Evolutionary conservation across 169 alveolate species (phyloP).

Genomic region (Perkinsus chesapeaki): DNA sequence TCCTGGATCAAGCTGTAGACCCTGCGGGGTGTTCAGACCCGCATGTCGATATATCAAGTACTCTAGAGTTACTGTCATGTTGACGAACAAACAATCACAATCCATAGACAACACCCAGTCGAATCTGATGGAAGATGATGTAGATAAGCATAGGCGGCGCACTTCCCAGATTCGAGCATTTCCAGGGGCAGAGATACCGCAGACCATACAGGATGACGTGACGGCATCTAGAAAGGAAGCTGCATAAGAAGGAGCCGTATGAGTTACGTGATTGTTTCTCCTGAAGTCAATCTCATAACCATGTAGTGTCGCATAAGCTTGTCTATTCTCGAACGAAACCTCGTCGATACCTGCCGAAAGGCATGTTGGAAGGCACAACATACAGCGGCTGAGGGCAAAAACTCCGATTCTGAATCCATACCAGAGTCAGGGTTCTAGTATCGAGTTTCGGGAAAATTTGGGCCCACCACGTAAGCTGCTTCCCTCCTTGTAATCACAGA

Average conservation of each 20-base stretch:
- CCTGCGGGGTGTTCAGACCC: background rate
- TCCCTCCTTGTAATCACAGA: background rate
- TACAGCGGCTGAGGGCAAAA: background rate
- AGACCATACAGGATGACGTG: constrained; percentile 7
- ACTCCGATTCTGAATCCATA: no score
- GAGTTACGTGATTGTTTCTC: background rate
- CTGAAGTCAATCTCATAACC: background rate
- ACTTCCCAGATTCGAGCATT: background rate
- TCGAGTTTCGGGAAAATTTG: background rate
- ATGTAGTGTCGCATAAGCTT: background rate
- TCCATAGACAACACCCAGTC: constrained; percentile 4
- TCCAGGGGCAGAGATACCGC: constrained; percentile 6
- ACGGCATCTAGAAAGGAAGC: background rate
- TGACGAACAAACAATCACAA: constrained; percentile 5
- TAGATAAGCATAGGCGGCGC: background rate
- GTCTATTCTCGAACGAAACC: background rate
- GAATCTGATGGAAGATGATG: background rate
- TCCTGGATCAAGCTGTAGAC: background rate
- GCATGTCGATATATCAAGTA: background rate
- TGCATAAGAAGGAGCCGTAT: background rate
- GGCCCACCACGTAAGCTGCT: background rate
- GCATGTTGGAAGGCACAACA: background rate
- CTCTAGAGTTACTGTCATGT: background rate
- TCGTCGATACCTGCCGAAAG: background rate
- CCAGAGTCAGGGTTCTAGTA: no score